A percentile compares a stretch with the other conserved stretches of the same genome.
Evolutionary conservation across 805 yeast genomes (phyloP).

Genomic region (Cyberlindnera petersonii): DNA sequence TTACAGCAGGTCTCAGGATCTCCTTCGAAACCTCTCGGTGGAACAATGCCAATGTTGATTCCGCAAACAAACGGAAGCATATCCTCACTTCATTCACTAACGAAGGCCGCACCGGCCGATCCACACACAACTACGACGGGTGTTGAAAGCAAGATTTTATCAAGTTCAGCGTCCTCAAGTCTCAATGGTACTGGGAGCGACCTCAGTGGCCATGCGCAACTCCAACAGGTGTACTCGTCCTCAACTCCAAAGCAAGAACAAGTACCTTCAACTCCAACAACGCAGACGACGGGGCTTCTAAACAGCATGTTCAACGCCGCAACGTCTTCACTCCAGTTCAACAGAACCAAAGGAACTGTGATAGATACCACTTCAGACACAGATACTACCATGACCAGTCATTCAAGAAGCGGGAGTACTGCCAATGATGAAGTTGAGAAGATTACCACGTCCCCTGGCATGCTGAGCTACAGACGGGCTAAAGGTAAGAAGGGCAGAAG

Average conservation of each 20-base stretch:
- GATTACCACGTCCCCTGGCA: conserved; percentile 20
- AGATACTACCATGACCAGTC: background rate
- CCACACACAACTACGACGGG: conserved; percentile 51
- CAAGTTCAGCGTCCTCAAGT: conserved; percentile 22
- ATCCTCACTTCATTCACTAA: conserved; percentile 4
- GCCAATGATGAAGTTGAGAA: conserved; percentile 5
- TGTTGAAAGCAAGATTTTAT: conserved; percentile 32
- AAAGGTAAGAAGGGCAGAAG: conserved; percentile 13
- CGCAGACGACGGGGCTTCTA: conserved; percentile 19
- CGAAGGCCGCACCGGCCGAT: conserved; percentile 45
- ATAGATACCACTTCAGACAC: conserved; percentile 3
- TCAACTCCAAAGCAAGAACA: conserved; percentile 3
- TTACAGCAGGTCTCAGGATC: too few relatives aligned
- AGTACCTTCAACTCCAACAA: conserved; percentile 19
- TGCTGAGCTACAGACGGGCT: conserved; percentile 25
- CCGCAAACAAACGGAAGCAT: conserved; percentile 7
- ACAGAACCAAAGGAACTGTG: conserved; percentile 2
- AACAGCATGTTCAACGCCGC: conserved; percentile 22
- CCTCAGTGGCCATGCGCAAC: conserved; percentile 5
- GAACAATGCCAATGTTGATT: conserved; percentile 7
- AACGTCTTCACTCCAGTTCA: conserved; percentile 12
- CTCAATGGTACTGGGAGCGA: conserved; percentile 17
- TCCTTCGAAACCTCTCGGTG: background rate
- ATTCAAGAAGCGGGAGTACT: background rate
- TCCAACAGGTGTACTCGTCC: background rate